Conservation (phyloP, 2,329 filamentous ascomycete species). For the Microcyclospora tardicrescens region DNA sequence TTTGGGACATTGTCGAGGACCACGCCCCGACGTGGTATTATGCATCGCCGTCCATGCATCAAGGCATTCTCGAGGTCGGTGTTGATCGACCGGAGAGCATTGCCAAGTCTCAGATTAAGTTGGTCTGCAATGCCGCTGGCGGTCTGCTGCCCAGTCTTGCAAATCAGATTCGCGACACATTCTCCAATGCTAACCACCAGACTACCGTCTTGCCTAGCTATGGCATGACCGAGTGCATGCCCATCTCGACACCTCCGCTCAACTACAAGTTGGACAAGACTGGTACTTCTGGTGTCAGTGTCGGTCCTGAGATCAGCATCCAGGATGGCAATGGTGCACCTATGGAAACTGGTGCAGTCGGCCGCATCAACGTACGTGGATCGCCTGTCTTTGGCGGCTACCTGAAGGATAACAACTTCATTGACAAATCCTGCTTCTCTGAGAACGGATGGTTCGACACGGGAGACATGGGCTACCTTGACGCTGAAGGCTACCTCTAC, state of each 20-base stretch:
- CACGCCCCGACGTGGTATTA: slow-evolving; percentile 44
- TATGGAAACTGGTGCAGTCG: slow-evolving; percentile 26
- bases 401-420: slow-evolving; percentile 29
- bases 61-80: slow-evolving; percentile 39
- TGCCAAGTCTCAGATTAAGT: slow-evolving; percentile 32
- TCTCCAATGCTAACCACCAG: slow-evolving; percentile 19
- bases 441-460: slow-evolving; percentile 42
- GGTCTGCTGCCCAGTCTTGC: slow-evolving; percentile 41
- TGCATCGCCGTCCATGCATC: slow-evolving; percentile 45
- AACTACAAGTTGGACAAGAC: slow-evolving; percentile 39
- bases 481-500: slow-evolving; percentile 39
- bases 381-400: slow-evolving; percentile 41
- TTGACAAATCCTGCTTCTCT: slow-evolving; percentile 37
- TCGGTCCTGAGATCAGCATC: slow-evolving; percentile 40
- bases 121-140: slow-evolving; percentile 45
- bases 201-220: slow-evolving; percentile 44
- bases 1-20: slow-evolving; percentile 42
- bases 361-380: slow-evolving; percentile 34
- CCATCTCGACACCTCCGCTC: slow-evolving; percentile 43
- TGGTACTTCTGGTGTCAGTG: slow-evolving; percentile 41
- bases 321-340: slow-evolving; percentile 30
- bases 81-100: slow-evolving; percentile 28
- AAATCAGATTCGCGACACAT: slow-evolving; percentile 36
- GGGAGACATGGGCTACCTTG: slow-evolving; percentile 42
- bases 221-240: slow-evolving; percentile 50